Percentiles rank a stretch among this genome's conserved stretches.
phyloP scores from a whole-genome alignment of 768 basidiomycete genomes.

The Terana coerulea region DNA sequence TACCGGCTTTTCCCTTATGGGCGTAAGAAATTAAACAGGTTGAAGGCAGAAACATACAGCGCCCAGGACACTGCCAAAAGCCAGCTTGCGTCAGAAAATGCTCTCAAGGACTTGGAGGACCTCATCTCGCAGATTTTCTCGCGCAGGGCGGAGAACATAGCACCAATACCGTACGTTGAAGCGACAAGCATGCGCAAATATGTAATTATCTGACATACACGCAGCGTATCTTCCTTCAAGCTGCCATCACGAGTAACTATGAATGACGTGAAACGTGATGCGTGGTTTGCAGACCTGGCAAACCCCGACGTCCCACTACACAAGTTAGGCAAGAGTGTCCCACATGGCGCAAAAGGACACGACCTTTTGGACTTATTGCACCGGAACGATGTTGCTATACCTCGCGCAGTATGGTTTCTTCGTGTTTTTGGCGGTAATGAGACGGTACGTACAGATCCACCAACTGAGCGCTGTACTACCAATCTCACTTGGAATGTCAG shows the following conservation, averaged over 20 bases:
- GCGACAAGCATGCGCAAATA: too few species aligned
- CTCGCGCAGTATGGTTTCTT: constrained; percentile 84
- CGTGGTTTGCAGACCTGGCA: constrained; percentile 83
- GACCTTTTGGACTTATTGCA: constrained; percentile 81
- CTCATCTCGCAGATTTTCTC: constrained; percentile 75
- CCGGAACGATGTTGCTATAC: constrained; percentile 69
- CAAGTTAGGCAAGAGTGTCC: constrained; percentile 81
- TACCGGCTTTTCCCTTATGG: neutral
- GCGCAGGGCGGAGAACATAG: constrained; percentile 52
- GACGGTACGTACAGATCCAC: constrained; percentile 46
- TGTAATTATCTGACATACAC: too few species aligned
- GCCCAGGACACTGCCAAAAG: constrained; percentile 51
- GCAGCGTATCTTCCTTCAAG: constrained; percentile 67
- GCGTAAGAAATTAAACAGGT: neutral
- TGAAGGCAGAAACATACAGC: constrained; percentile 61
- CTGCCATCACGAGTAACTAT: constrained; percentile 81
- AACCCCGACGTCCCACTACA: constrained; percentile 76
- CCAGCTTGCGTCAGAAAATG: constrained; percentile 46
- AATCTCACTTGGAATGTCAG: constrained; percentile 29
- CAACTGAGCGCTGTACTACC: neutral
- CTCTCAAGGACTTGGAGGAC: constrained; percentile 60
- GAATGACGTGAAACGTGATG: constrained; percentile 72
- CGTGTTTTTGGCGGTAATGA: constrained; percentile 87
- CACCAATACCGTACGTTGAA: constrained; percentile 60
- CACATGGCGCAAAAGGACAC: constrained; percentile 82